Conservation (phyloP, 2,329 filamentous ascomycete species). For the Amauroascus niger region DNA sequence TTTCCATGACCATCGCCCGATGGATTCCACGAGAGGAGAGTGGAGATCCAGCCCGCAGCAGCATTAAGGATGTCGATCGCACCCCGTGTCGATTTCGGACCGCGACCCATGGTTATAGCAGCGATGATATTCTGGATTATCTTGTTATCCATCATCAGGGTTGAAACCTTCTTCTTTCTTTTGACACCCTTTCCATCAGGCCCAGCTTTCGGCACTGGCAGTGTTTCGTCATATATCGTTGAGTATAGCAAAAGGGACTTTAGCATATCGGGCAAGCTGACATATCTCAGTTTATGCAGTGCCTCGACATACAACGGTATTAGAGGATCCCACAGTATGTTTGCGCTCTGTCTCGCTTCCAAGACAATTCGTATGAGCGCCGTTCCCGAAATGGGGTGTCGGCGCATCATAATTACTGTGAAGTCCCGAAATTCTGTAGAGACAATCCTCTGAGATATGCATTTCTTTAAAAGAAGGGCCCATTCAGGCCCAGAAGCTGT, state of each 20-base stretch:
- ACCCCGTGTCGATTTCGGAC: conserved; percentile 26
- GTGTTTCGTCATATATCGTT: conserved; percentile 22
- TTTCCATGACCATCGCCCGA: conserved; percentile 19
- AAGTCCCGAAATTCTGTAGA: conserved; percentile 31
- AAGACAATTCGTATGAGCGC: conserved; percentile 30
- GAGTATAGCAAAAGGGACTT: conserved; percentile 29
- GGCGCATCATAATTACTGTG: conserved; percentile 27
- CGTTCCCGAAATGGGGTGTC: conserved; percentile 26
- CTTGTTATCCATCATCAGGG: conserved; percentile 36
- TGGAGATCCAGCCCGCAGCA: conserved; percentile 33
- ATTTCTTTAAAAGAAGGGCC: conserved; percentile 14
- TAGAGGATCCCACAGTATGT: conserved; percentile 35
- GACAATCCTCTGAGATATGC: conserved; percentile 13
- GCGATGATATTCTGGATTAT: conserved; percentile 36
- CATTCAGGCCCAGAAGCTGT: conserved; percentile 13
- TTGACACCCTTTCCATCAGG: conserved; percentile 11
- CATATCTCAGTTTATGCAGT: conserved; percentile 27
- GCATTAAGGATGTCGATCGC: conserved; percentile 27
- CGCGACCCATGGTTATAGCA: conserved; percentile 29
- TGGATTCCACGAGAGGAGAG: conserved; percentile 30
- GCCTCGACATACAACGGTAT: conserved; percentile 35
- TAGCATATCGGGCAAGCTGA: conserved; percentile 30
- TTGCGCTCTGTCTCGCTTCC: conserved; percentile 26
- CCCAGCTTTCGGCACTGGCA: neutral
- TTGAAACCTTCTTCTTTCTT: conserved; percentile 17